These are phyloP conservation scores for Pythium oligandrum DNA, from an alignment of 352 stramenopile genomes.

Conservation along the genomic window DNA sequence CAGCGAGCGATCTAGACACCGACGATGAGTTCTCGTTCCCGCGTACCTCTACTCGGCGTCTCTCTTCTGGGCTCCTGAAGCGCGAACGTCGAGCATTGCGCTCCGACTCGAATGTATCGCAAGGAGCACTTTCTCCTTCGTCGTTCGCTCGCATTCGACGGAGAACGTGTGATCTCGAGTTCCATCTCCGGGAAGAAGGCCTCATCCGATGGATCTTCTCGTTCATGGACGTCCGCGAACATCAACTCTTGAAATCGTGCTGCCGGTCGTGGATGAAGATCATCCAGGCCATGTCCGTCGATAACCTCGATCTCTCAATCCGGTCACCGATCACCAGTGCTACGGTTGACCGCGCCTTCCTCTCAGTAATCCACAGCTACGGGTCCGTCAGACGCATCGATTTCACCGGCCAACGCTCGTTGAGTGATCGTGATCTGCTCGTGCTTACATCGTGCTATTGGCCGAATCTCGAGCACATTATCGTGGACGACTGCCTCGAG, in stretches of 20 bases:
- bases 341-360: constrained; percentile 55
- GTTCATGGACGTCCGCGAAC: constrained; percentile 71
- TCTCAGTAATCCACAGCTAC: constrained; percentile 65
- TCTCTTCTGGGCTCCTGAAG: too few species aligned
- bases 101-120: too few species aligned
- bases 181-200: constrained; percentile 46
- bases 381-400: constrained; percentile 50
- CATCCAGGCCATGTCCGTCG: constrained; percentile 64
- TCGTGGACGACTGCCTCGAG: constrained; percentile 65
- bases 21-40: too few species aligned
- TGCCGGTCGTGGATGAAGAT: constrained; percentile 56
- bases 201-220: constrained; percentile 56
- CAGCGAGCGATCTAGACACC: too few species aligned
- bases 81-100: too few species aligned
- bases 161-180: constrained; percentile 29
- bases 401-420: constrained; percentile 63
- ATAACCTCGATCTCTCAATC: constrained; percentile 57
- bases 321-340: constrained; percentile 40
- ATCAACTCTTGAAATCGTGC: constrained; percentile 55
- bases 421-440: constrained; percentile 68
- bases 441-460: constrained; percentile 81
- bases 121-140: too few species aligned
- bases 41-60: too few species aligned
- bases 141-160: not conserved
- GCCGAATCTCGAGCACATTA: constrained; percentile 60